Base-by-base conservation (phyloP, 495 filamentous ascomycete genomes). In the Aspergillus avenaceus region DNA sequence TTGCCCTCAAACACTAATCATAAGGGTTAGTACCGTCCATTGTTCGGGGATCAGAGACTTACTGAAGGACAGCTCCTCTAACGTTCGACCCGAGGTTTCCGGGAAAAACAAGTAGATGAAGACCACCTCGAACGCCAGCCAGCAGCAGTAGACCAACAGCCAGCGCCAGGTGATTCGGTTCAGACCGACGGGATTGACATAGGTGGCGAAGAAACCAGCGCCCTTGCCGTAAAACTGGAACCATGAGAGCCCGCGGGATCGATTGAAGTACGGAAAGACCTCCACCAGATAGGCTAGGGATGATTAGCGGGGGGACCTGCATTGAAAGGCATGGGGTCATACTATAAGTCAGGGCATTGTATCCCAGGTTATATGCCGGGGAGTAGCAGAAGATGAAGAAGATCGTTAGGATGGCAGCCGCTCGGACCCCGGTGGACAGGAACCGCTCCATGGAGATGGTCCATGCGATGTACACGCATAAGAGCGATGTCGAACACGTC, bases 301-400 rank as follows among this genome's bases (percentile, higher is more conserved):
- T 31, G 2, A 16, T 26, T 16, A 31, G 34, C 24, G 6, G 31
- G 21, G 28, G 47, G n/a, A n/a, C n/a, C 9, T 45, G 28, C 31
- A 47, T 45, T 41, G 40, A 19, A 5, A 37, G 41, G 28, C 4
- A 25, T 0, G 12, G 28, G 34, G 46, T 59, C 68, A 65, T 58
- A 83, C 79, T 84, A 60, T 84, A 86, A 1, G 83, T 83, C 28
- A 85, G 66, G 27, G 83, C 82, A 47, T 86, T 86, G 55, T 85
- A 84, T n/a, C 81, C 83, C 47, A 86, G 72, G 54, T 84, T 86
- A 52, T 86, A 86, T 53, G 76, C 79, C 3, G 82, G 83, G 1
- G 73, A 76, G 57, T 85, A 86, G 22, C 70, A 65, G 54, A 83
- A 87, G 52, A 83, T 83, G 51, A 83, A 84, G 68, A 85, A 80